A percentile compares a stretch with the other conserved stretches of the same genome.
Conservation (phyloP, 768 basidiomycete genomes). For the Phylloporus rhodoxanthus region DNA sequence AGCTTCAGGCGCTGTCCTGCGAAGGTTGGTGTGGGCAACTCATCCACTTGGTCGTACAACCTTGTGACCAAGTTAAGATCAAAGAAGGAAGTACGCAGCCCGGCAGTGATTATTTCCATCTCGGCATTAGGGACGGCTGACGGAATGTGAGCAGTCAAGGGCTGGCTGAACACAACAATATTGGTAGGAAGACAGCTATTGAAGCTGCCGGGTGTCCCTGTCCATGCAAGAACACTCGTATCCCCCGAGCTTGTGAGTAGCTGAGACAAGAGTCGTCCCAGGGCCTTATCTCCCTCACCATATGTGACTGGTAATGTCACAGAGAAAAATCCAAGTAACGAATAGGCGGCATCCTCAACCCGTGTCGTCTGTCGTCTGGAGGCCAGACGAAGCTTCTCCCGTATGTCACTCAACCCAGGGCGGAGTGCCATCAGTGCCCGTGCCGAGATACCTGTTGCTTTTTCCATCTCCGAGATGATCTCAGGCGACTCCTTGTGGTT, state of each 20-base stretch:
- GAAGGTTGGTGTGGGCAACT: neutral
- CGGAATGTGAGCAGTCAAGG: neutral
- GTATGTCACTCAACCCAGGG: neutral
- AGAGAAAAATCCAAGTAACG: neutral
- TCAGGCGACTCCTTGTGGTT: neutral
- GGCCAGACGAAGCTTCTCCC: neutral
- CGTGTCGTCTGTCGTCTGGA: neutral
- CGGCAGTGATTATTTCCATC: neutral
- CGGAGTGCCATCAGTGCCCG: neutral
- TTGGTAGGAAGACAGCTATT: neutral
- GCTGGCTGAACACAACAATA: neutral
- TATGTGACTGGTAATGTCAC: neutral
- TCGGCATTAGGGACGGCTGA: neutral
- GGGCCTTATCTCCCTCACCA: constrained; percentile 2
- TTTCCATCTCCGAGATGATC: neutral
- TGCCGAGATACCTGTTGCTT: neutral
- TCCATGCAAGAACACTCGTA: constrained; percentile 7
- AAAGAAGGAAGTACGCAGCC: neutral
- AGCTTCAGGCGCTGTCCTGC: neutral
- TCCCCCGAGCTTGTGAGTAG: constrained; percentile 3
- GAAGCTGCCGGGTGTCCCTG: neutral
- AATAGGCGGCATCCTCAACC: neutral
- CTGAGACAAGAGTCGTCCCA: constrained; percentile 4
- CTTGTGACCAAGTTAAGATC: neutral
- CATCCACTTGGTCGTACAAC: neutral